phyloP scores from a whole-genome alignment of 257 asterid species.

The Anisodus tanguticus region DNA sequence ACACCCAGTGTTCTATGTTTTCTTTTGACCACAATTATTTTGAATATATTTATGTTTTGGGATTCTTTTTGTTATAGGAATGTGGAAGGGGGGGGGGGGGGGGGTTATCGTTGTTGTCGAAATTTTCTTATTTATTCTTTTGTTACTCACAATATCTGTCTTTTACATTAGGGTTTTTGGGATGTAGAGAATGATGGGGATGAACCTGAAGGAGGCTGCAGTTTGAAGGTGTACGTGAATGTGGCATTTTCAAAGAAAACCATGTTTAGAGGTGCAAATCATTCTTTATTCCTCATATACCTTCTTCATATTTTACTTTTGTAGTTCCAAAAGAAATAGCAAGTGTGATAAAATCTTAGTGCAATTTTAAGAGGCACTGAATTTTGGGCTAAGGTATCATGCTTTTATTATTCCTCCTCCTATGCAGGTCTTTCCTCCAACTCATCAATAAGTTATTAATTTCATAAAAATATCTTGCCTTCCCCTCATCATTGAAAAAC shows the following conservation, averaged over 20 bases:
- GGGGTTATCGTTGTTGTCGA: not conserved
- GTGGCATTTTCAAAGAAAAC: conserved; percentile 91
- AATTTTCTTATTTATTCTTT: conserved; percentile 26
- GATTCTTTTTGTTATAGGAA: not conserved
- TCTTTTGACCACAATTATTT: conserved; percentile 9
- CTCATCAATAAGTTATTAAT: not conserved
- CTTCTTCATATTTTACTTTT: conserved; percentile 3
- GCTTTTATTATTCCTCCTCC: not conserved
- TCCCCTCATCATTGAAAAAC: not conserved
- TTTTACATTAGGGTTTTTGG: conserved; percentile 75
- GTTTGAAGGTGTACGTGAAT: conserved; percentile 67
- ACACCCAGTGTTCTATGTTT: not conserved
- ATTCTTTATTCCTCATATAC: conserved; percentile 2
- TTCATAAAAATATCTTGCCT: not conserved
- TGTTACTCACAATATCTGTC: conserved; percentile 16
- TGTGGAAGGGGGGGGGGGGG: not conserved
- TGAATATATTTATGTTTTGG: not conserved
- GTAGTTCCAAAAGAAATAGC: not conserved
- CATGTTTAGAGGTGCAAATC: conserved; percentile 79
- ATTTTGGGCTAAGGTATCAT: not conserved
- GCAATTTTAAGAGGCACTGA: not conserved
- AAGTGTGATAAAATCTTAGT: conserved; percentile 10
- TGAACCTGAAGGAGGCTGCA: conserved; percentile 61
- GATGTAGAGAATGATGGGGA: conserved; percentile 62
- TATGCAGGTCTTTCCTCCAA: not conserved